Evolutionary conservation across 1,284 basidiomycete species (phyloP).

Genomic region (Somion occarium): DNA sequence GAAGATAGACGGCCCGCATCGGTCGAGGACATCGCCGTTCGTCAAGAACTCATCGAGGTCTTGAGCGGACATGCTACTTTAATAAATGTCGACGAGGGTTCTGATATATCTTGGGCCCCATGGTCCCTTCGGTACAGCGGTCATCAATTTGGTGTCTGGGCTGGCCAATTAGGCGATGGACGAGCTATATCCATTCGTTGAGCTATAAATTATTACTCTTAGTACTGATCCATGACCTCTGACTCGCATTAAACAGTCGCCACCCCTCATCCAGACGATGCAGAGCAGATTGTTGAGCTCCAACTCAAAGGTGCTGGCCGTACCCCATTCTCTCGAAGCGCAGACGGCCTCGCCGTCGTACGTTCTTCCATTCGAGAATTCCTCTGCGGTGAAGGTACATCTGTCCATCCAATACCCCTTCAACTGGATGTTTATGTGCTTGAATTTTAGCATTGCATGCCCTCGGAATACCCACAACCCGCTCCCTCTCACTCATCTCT

Average conservation of each 20-base stretch:
- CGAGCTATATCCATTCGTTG: constrained; percentile 83
- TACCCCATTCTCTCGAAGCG: constrained; percentile 88
- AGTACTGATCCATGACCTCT: too few species aligned
- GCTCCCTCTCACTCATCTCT: constrained; percentile 79
- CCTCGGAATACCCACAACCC: constrained; percentile 83
- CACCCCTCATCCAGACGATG: constrained; percentile 61
- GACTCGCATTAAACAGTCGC: constrained; percentile 52
- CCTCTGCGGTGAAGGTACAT: constrained; percentile 76
- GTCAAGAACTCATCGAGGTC: constrained; percentile 75
- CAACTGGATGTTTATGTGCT: not conserved
- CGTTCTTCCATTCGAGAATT: constrained; percentile 93
- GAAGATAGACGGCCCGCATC: constrained; percentile 26
- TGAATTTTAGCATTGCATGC: constrained; percentile 73
- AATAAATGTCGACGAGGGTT: constrained; percentile 40
- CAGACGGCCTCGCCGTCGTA: constrained; percentile 91
- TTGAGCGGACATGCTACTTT: constrained; percentile 77
- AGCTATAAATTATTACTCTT: constrained; percentile 22
- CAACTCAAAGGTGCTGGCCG: constrained; percentile 94
- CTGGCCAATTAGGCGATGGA: constrained; percentile 96
- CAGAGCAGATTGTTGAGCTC: constrained; percentile 68
- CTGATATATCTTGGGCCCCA: constrained; percentile 62
- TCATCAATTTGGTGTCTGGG: constrained; percentile 92
- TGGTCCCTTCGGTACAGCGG: constrained; percentile 89
- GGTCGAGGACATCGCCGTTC: constrained; percentile 36
- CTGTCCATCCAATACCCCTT: not conserved